Evolutionary conservation across 2,329 filamentous ascomycete species (phyloP).

Genomic region (Dothistroma pini): DNA sequence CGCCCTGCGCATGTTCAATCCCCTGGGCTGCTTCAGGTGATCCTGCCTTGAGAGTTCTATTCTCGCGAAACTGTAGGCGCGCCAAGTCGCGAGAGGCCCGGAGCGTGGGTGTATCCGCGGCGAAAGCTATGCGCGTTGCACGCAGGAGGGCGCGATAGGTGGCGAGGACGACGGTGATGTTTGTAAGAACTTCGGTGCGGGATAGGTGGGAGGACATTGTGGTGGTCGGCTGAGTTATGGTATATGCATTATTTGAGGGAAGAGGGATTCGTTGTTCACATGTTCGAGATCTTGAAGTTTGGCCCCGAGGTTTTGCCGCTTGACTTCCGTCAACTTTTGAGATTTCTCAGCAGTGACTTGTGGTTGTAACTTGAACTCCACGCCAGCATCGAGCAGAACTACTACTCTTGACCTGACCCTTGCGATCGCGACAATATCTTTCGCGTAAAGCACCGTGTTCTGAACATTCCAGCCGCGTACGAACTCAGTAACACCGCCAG

Average conservation of each 20-base stretch:
- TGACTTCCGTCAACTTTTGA: not conserved
- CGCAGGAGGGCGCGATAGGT: conserved; percentile 82
- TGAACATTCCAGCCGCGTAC: not conserved
- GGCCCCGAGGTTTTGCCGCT: not conserved
- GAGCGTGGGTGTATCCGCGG: conserved; percentile 69
- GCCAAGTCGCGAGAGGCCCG: conserved; percentile 68
- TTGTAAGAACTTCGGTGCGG: conserved; percentile 25
- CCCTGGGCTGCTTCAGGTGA: conserved; percentile 60
- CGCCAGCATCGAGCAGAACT: not conserved
- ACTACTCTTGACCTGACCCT: not conserved
- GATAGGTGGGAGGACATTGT: conserved; percentile 14
- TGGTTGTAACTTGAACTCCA: not conserved
- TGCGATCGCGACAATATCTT: not conserved
- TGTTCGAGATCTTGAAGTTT: not conserved
- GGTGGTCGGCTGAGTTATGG: not conserved
- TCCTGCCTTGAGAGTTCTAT: conserved; percentile 55
- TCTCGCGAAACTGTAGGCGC: conserved; percentile 68
- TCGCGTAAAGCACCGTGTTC: not conserved
- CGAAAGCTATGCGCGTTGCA: conserved; percentile 75
- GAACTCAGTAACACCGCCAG: not conserved
- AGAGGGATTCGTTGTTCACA: not conserved
- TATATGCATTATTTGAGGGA: too few species aligned
- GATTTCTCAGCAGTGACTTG: not conserved
- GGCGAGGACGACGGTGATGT: conserved; percentile 58
- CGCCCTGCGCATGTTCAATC: conserved; percentile 75